Percentiles rank a stretch among this genome's conserved stretches.
Evolutionary conservation across 2,329 filamentous ascomycete species (phyloP).

Genomic region (Zelopaecilomyces penicillatus): DNA sequence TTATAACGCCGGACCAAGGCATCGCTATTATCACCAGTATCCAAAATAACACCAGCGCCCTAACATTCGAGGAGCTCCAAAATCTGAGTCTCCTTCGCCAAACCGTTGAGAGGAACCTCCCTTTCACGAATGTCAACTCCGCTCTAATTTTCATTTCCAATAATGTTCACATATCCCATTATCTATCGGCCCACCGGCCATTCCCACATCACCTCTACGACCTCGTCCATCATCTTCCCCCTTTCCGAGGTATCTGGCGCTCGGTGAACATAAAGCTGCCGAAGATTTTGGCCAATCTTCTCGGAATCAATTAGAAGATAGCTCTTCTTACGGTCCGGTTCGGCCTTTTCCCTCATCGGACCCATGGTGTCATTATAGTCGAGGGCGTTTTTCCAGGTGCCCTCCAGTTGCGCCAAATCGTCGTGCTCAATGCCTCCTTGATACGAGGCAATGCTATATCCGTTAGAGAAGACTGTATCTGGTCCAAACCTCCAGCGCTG

Average conservation of each 20-base stretch:
- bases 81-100: too few relatives aligned
- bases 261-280: slow-evolving; percentile 47
- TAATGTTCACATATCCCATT: too few relatives aligned
- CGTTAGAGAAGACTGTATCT: slow-evolving; percentile 48
- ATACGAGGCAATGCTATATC: slow-evolving; percentile 48
- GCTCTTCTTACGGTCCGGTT: slow-evolving; percentile 39
- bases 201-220: slow-evolving; percentile 42
- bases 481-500: slow-evolving; percentile 43
- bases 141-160: too few relatives aligned
- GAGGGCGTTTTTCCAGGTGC: slow-evolving; percentile 42
- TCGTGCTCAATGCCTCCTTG: slow-evolving; percentile 27
- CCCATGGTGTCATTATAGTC: slow-evolving; percentile 47
- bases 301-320: slow-evolving; percentile 40
- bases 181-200: slow-evolving; percentile 4
- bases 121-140: too few relatives aligned
- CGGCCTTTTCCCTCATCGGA: slow-evolving; percentile 34
- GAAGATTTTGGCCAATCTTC: slow-evolving; percentile 33
- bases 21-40: too few relatives aligned
- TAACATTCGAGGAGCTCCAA: too few relatives aligned
- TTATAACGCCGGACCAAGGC: too few relatives aligned
- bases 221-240: slow-evolving; percentile 31
- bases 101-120: too few relatives aligned
- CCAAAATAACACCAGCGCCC: too few relatives aligned
- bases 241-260: slow-evolving; percentile 31
- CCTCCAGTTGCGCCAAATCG: slow-evolving; percentile 41